A percentile compares a stretch with the other conserved stretches of the same genome.
Conservation (phyloP, 1,284 basidiomycete genomes). For the Cutaneotrichosporon cyanovorans region DNA sequence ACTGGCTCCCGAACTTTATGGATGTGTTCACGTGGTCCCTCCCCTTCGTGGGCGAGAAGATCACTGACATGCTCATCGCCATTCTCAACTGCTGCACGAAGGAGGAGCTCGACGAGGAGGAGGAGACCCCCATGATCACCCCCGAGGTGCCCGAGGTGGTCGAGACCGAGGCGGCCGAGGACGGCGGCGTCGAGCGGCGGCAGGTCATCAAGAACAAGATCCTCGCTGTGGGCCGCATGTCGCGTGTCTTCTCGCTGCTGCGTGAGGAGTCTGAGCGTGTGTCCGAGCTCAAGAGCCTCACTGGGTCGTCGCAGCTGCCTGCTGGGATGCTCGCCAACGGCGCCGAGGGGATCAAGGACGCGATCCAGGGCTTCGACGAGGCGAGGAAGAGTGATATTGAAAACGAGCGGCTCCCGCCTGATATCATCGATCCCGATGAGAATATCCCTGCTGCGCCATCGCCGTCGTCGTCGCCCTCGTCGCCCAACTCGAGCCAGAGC, state of each 20-base stretch:
- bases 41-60: slow-evolving; percentile 97
- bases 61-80: slow-evolving; percentile 92
- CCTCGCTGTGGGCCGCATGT: slow-evolving; percentile 92
- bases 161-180: slow-evolving; percentile 29
- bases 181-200: slow-evolving; percentile 65
- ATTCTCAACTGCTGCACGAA: slow-evolving; percentile 90
- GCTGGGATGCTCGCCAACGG: slow-evolving; percentile 82
- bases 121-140: slow-evolving; percentile 49
- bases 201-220: slow-evolving; percentile 96
- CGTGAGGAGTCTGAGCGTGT: slow-evolving; percentile 98
- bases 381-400: slow-evolving; percentile 99
- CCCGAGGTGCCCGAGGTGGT: slow-evolving; percentile 35
- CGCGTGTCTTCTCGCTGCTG: slow-evolving; percentile 88
- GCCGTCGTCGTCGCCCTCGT: slow-evolving; percentile 35
- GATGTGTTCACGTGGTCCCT: slow-evolving; percentile 99
- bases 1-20: slow-evolving; percentile 98
- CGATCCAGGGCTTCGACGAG: slow-evolving; percentile 88
- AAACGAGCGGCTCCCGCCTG: slow-evolving; percentile 92
- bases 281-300: slow-evolving; percentile 89
- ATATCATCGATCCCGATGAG: slow-evolving; percentile 67
- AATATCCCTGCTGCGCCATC: slow-evolving; percentile 51
- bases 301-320: slow-evolving; percentile 69
- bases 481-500: slow-evolving; percentile 28
- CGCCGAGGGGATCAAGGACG: slow-evolving; percentile 91
- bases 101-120: slow-evolving; percentile 82